A percentile compares a stretch with the other conserved stretches of the same genome.
phyloP scores from a whole-genome alignment of 1,284 basidiomycete genomes.

The Anthracocystis walkeri region DNA sequence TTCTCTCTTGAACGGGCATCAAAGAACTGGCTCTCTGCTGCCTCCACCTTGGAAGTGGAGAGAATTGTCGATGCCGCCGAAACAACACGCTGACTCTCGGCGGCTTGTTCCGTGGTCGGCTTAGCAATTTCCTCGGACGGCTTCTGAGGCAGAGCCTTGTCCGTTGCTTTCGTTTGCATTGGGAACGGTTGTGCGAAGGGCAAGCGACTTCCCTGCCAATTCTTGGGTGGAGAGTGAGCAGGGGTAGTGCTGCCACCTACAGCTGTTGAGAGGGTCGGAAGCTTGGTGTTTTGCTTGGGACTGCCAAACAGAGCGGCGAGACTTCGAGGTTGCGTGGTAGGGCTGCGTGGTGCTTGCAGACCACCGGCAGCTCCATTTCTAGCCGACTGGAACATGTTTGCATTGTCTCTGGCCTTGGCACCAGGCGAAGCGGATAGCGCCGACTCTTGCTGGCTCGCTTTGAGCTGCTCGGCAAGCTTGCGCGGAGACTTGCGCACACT shows the following conservation, averaged over 20 bases:
- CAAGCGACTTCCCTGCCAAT: slow-evolving; percentile 33
- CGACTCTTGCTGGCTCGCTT: slow-evolving; percentile 19
- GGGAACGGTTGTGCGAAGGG: slow-evolving; percentile 33
- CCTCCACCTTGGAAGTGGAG: slow-evolving; percentile 23
- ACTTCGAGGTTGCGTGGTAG: slow-evolving; percentile 37
- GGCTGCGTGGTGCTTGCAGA: slow-evolving; percentile 29
- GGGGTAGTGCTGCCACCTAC: slow-evolving; percentile 42
- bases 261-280: slow-evolving; percentile 32
- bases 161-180: slow-evolving; percentile 17
- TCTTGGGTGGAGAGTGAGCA: slow-evolving; percentile 48
- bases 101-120: neutral
- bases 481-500: slow-evolving; percentile 50
- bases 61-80: slow-evolving; percentile 28
- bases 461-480: slow-evolving; percentile 38
- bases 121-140: slow-evolving; percentile 29
- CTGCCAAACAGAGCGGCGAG: slow-evolving; percentile 47
- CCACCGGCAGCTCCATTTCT: neutral
- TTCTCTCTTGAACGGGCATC: slow-evolving; percentile 43
- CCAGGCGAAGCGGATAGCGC: slow-evolving; percentile 24
- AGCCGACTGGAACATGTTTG: slow-evolving; percentile 25
- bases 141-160: slow-evolving; percentile 32
- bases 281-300: slow-evolving; percentile 42
- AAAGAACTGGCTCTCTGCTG: slow-evolving; percentile 40
- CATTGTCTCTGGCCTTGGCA: slow-evolving; percentile 16
- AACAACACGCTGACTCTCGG: slow-evolving; percentile 17